phyloP scores from a whole-genome alignment of 2,329 filamentous ascomycete genomes.

The Aspergillus cejpii region DNA sequence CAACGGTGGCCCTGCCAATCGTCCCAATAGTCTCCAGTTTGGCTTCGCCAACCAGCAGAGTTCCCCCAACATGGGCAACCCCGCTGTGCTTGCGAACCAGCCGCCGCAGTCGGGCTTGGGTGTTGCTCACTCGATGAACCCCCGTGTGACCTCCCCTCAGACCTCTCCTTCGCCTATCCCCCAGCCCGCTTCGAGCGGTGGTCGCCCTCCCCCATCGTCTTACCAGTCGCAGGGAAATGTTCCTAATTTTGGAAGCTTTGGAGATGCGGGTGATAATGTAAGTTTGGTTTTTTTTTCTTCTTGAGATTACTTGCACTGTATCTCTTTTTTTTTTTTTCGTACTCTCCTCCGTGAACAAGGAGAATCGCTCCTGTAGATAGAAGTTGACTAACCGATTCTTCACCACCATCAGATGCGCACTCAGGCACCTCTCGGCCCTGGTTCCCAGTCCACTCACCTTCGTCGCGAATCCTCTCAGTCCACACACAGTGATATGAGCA shows the following conservation, averaged over 20 bases:
- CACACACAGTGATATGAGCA: slow-evolving; percentile 65
- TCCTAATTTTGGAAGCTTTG: slow-evolving; percentile 75
- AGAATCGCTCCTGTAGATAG: not conserved
- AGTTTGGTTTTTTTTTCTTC: slow-evolving; percentile 31
- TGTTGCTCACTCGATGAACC: slow-evolving; percentile 55
- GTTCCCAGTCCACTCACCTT: slow-evolving; percentile 65
- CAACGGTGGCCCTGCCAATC: slow-evolving; percentile 63
- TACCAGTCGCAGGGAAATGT: slow-evolving; percentile 64
- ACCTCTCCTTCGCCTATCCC: slow-evolving; percentile 91
- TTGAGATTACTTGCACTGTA: slow-evolving; percentile 11
- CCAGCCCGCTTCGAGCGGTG: slow-evolving; percentile 75
- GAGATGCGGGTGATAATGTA: slow-evolving; percentile 65
- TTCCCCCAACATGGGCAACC: slow-evolving; percentile 57
- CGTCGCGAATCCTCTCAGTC: slow-evolving; percentile 84
- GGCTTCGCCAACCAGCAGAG: slow-evolving; percentile 63
- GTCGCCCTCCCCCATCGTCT: slow-evolving; percentile 71
- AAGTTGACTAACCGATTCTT: slow-evolving; percentile 16
- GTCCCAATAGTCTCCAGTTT: slow-evolving; percentile 64
- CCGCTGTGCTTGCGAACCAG: slow-evolving; percentile 44
- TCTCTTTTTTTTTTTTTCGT: too few relatives aligned
- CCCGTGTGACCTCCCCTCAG: slow-evolving; percentile 72
- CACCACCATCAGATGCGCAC: slow-evolving; percentile 55
- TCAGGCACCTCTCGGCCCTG: slow-evolving; percentile 55
- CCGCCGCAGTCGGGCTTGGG: slow-evolving; percentile 37
- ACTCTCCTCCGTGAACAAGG: not conserved